Base-by-base conservation (phyloP, 345 rosid genomes). In the Lumnitzera racemosa region DNA sequence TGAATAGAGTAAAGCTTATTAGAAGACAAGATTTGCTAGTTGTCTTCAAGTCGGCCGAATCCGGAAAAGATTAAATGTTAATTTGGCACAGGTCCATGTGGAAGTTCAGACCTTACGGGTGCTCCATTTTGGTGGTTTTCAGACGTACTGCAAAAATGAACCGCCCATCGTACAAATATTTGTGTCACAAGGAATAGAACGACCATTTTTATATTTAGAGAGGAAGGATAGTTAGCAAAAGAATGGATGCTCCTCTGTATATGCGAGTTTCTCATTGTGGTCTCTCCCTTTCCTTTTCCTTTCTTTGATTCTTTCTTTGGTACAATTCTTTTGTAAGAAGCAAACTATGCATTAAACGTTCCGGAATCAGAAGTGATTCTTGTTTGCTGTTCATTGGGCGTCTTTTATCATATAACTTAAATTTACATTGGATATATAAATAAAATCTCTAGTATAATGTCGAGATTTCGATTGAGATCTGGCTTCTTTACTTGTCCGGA, bases 241-340 rank as follows among this genome's bases (percentile, higher is more conserved):
- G 52, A 63, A 65, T 69, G 57, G 74, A 53, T 57, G 65, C 50
- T 74, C 63, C 76, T 60, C 68, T 58, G 65, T 62, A 61, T 58
- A 66, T 76, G 69, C 69, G 60, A 55, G 64, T 55, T 20, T 49
- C 65, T 29, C 15, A 24, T 11, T 24, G 10, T n/a, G 4, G 20
- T n/a, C 47, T 54, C 56, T 43, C 49, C 25, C 4, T 51, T 25
- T 6, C 43, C 59, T 11, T 58, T 64, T 58, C 43, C 46, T 31
- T 49, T 63, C 61, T 66, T 58, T 62, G 46, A 76, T 78, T 76
- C 76, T 74, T 81, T 74, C 69, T 71, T 62, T 57, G 62, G 59
- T 62, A 14, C 68, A 65, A 78, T 79, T 81, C 88, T 83, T 85
- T 85, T 67, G 86, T 71, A 72, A 79, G 75, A 70, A 83, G 74